Evolutionary conservation across 306 rosid genomes (phyloP), one percentile per base, ranked within the genome.

Genomic region (Erythrophleum fordii): DNA sequence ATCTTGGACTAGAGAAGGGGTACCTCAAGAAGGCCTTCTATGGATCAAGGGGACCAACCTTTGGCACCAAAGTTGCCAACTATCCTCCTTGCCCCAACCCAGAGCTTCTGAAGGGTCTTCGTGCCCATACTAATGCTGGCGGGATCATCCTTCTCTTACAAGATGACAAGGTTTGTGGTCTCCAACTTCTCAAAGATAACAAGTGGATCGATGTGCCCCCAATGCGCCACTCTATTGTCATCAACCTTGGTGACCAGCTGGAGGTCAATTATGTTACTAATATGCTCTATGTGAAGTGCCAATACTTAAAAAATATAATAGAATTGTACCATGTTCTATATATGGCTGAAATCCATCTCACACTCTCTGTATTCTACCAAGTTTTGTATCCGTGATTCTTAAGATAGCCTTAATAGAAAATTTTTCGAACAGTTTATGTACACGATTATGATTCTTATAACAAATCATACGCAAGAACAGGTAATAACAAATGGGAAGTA

Each of bases 41-140:
- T 69, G 93, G 93, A n/a, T 75, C 91, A 11, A 85, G 75, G 12
- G 91, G 93, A 22, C 92, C 92, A 25, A 89, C 85, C 49, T 90
- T 88, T 41, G 94, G 94, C 29, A 90, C 90, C 69, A 90, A 90
- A 71, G 91, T 90, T 0, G 88, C 91, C 69, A 90, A 90, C 83
- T 90, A 90, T 78, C 91, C 91, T 0, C 87, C 90, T 0, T 90
- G 94, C 41, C 94, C 94, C 2, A 86, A 84, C 20, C 91, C 90
- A 2, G 90, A 86, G 16, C 80, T 86, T 18, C 83, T 90, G 70
- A 90, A 90, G 81, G 94, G 94, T 31, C 94, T 90, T 66, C 83
- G 94, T 17, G 88, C 94, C 31, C 94, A 90, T 83, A 90, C 94
- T 45, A 91, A 90, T 39, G 94, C 94, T 11, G 94, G 94, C 0